Evolutionary conservation across 2,329 filamentous ascomycete genomes (phyloP).

Genomic region (Lachnellula suecica): DNA sequence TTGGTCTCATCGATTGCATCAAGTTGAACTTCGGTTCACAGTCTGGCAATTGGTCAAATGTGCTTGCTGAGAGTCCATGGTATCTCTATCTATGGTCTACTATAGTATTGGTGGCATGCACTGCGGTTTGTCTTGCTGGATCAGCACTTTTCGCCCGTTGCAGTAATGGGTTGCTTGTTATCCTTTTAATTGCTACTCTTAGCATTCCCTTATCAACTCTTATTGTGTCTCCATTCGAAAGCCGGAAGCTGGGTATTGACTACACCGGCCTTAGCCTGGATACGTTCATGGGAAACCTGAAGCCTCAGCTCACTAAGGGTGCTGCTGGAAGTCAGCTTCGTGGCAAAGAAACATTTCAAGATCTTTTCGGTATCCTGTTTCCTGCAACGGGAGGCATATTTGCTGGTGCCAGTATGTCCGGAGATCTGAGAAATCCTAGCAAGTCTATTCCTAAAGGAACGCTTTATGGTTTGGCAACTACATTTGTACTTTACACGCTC

Average conservation of each 20-base stretch:
- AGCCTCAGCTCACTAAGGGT: slow-evolving; percentile 63
- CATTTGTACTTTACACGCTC: slow-evolving; percentile 72
- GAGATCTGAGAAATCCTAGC: slow-evolving; percentile 79
- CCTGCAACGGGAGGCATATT: slow-evolving; percentile 62
- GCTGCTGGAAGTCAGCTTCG: slow-evolving; percentile 60
- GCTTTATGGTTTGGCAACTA: slow-evolving; percentile 72
- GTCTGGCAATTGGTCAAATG: slow-evolving; percentile 54
- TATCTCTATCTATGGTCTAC: slow-evolving; percentile 76
- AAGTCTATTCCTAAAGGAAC: slow-evolving; percentile 85
- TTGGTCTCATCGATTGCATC: slow-evolving; percentile 81
- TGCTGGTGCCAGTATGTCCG: slow-evolving; percentile 85
- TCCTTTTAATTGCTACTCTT: slow-evolving; percentile 71
- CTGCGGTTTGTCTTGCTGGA: slow-evolving; percentile 73
- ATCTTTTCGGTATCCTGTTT: slow-evolving; percentile 84
- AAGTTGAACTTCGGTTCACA: slow-evolving; percentile 68
- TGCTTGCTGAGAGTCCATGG: slow-evolving; percentile 72
- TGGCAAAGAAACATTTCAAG: slow-evolving; percentile 70
- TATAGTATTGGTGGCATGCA: slow-evolving; percentile 68
- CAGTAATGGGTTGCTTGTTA: slow-evolving; percentile 71
- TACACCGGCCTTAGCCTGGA: slow-evolving; percentile 75
- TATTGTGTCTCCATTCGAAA: slow-evolving; percentile 65
- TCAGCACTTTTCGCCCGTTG: slow-evolving; percentile 78
- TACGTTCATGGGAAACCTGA: slow-evolving; percentile 73
- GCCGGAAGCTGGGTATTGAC: slow-evolving; percentile 60
- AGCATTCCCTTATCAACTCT: slow-evolving; percentile 82